Percentiles rank a stretch among this genome's conserved stretches.
Evolutionary conservation across 2,329 filamentous ascomycete genomes (phyloP).

Genomic region (Ceratocystis cubensis): DNA sequence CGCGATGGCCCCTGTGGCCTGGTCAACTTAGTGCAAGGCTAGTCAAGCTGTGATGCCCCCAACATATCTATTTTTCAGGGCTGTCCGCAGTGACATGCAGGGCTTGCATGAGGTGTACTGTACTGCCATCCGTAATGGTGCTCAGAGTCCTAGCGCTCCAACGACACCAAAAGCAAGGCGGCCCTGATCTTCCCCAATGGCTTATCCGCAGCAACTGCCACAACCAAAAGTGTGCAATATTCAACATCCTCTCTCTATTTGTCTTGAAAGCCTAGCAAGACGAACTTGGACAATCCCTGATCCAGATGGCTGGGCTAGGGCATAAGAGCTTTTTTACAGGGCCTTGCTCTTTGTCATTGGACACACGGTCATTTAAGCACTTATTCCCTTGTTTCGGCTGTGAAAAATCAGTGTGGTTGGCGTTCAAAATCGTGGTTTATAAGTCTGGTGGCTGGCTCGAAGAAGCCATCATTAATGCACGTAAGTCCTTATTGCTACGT

Average conservation of each 20-base stretch:
- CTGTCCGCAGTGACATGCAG: too few species aligned
- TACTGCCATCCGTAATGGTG: too few species aligned
- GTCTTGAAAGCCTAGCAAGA: too few species aligned
- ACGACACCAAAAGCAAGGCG: too few species aligned
- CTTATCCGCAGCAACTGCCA: too few species aligned
- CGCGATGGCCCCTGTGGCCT: not conserved
- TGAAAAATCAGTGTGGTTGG: constrained; percentile 12
- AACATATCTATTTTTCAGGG: not conserved
- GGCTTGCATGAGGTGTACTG: too few species aligned
- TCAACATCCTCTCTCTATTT: too few species aligned
- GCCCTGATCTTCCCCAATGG: too few species aligned
- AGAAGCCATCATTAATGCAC: not conserved
- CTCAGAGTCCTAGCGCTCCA: too few species aligned
- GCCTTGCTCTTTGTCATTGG: not conserved
- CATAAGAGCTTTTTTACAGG: not conserved
- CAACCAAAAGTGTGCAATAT: too few species aligned
- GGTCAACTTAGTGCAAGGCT: not conserved
- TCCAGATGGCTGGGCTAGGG: not conserved
- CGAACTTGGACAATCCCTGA: not conserved
- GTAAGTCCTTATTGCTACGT: not conserved
- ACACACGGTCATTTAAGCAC: not conserved
- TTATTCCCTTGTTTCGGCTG: not conserved
- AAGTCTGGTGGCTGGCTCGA: not conserved
- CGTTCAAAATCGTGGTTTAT: not conserved
- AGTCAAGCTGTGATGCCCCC: not conserved